A percentile compares a stretch with the other conserved stretches of the same genome.
phyloP scores from a whole-genome alignment of 169 alveolate genomes.

The Perkinsus chesapeaki region DNA sequence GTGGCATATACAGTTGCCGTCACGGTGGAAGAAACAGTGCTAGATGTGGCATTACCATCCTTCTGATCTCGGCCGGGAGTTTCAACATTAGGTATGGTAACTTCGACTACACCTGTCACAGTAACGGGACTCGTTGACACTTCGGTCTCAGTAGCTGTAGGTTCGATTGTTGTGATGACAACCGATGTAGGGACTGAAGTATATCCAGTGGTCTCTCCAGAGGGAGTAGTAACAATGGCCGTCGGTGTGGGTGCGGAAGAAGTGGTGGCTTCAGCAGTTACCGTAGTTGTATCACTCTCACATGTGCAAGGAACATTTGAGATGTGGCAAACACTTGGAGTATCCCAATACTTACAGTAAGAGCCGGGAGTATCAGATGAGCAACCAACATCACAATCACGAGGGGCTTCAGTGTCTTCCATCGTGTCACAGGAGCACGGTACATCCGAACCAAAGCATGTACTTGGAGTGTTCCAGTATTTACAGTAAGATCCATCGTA shows the following conservation, averaged over 20 bases:
- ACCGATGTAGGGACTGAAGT: background rate
- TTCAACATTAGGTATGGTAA: no score
- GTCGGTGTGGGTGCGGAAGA: background rate
- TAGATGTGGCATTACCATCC: background rate
- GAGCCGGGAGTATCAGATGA: background rate
- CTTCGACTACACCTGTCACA: no score
- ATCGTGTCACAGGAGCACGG: background rate
- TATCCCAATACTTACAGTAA: background rate
- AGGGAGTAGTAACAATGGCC: background rate
- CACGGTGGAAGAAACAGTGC: background rate
- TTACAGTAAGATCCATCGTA: background rate
- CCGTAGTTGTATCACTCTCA: background rate
- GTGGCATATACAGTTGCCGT: background rate
- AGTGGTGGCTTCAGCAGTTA: background rate
- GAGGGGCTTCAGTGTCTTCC: background rate
- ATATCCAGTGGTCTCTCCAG: background rate
- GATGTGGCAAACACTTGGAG: background rate
- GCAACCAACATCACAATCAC: background rate
- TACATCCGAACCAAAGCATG: background rate
- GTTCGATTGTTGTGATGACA: background rate
- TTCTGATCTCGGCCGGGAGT: no score
- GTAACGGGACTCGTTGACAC: no score
- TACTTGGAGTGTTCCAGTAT: background rate
- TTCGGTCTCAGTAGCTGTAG: background rate
- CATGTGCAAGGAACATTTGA: background rate